Conservation (phyloP, 768 basidiomycete genomes). For the Termitomyces sp. region DNA sequence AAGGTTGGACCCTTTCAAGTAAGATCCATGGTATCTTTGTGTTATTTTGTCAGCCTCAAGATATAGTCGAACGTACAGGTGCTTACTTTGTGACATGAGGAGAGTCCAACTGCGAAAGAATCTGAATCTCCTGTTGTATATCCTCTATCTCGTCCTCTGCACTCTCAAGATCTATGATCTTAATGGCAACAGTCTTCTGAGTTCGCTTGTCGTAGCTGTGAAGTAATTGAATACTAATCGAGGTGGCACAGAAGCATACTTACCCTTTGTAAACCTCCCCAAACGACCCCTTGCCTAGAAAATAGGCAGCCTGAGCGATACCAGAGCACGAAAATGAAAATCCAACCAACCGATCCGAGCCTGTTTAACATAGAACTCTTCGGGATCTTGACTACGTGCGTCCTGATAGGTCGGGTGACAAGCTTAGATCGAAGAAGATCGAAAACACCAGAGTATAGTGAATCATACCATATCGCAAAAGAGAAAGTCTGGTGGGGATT, state of each 20-base stretch:
- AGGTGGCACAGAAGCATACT: constrained; percentile 20
- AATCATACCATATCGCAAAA: constrained; percentile 28
- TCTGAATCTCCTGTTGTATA: constrained; percentile 98
- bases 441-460: neutral
- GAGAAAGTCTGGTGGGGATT: constrained; percentile 5
- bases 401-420: constrained; percentile 10
- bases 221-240: constrained; percentile 8
- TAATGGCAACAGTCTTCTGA: constrained; percentile 97
- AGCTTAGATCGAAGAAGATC: constrained; percentile 29
- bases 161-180: constrained; percentile 98
- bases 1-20: constrained; percentile 89
- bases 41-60: constrained; percentile 13
- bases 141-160: constrained; percentile 99
- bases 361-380: constrained; percentile 96
- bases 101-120: constrained; percentile 94
- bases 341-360: constrained; percentile 86
- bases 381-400: constrained; percentile 70
- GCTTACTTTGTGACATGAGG: constrained; percentile 93
- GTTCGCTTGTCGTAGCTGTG: constrained; percentile 91
- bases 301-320: constrained; percentile 13
- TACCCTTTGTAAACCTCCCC: constrained; percentile 99
- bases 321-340: neutral
- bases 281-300: constrained; percentile 92
- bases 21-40: constrained; percentile 89
- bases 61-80: constrained; percentile 6